phyloP scores from a whole-genome alignment of 2,329 filamentous ascomycete species.

The Sporothrix humicola region DNA sequence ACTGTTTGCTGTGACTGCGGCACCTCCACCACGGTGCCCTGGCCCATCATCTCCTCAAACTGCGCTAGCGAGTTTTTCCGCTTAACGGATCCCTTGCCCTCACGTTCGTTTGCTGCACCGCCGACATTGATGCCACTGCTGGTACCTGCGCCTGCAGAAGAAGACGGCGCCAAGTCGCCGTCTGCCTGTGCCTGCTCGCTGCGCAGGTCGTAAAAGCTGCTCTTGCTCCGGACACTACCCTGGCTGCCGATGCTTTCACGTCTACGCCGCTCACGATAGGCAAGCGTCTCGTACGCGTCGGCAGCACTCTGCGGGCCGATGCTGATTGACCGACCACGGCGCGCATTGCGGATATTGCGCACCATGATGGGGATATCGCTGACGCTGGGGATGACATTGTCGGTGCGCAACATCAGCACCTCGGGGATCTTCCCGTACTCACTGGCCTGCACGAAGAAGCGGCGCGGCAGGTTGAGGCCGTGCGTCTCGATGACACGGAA shows the following conservation, averaged over 20 bases:
- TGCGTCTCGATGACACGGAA: constrained; percentile 84
- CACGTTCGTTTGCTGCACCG: constrained; percentile 42
- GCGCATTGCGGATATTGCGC: constrained; percentile 72
- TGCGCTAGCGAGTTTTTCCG: constrained; percentile 60
- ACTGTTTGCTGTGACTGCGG: constrained; percentile 33
- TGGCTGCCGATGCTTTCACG: constrained; percentile 62
- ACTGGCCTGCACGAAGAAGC: constrained; percentile 89
- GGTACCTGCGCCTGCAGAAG: not conserved
- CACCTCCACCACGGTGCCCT: constrained; percentile 57
- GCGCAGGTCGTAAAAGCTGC: constrained; percentile 51
- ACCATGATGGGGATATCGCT: constrained; percentile 84
- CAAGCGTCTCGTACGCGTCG: constrained; percentile 93
- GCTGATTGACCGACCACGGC: constrained; percentile 78
- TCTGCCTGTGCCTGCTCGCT: constrained; percentile 43
- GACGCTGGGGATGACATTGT: constrained; percentile 90
- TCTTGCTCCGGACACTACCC: constrained; percentile 53
- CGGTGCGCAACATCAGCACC: constrained; percentile 69
- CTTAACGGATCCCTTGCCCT: constrained; percentile 52
- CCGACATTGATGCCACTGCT: constrained; percentile 39
- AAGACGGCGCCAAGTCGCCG: not conserved
- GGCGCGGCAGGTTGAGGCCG: constrained; percentile 79
- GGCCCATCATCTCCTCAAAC: constrained; percentile 77
- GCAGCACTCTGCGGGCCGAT: constrained; percentile 94
- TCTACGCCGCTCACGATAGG: constrained; percentile 75
- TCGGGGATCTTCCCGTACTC: constrained; percentile 85